These are phyloP conservation scores for Microascus cirrosus DNA, from an alignment of 2,329 filamentous ascomycete species.

Conservation along the genomic window DNA sequence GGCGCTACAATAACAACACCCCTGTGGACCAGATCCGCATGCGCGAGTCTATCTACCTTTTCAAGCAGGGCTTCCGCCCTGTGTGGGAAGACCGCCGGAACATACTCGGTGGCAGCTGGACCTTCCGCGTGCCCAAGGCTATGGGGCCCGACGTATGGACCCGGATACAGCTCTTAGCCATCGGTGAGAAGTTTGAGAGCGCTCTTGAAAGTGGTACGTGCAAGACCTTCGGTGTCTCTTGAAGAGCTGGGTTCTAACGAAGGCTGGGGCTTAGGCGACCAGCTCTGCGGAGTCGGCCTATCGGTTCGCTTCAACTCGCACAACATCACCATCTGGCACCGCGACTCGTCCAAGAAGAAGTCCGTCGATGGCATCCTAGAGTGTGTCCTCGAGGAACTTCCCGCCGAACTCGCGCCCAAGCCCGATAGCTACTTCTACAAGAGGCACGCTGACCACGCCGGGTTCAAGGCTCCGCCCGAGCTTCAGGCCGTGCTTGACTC, in stretches of 20 bases:
- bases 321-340: constrained; percentile 88
- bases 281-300: constrained; percentile 81
- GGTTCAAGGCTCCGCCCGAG: constrained; percentile 58
- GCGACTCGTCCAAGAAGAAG: constrained; percentile 67
- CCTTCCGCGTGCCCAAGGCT: constrained; percentile 76
- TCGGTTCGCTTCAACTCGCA: constrained; percentile 83
- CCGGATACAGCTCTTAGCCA: constrained; percentile 68
- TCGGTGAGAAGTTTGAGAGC: constrained; percentile 69
- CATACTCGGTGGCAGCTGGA: constrained; percentile 78
- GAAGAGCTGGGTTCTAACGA: neutral
- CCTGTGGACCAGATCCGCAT: constrained; percentile 66
- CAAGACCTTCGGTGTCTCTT: neutral
- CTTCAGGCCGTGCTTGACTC: constrained; percentile 47
- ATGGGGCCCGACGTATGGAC: constrained; percentile 68
- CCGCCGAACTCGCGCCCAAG: constrained; percentile 61
- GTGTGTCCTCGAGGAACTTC: constrained; percentile 63
- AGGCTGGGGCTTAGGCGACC: constrained; percentile 47
- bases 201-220: constrained; percentile 57
- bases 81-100: constrained; percentile 85
- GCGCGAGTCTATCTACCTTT: constrained; percentile 68
- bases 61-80: constrained; percentile 66
- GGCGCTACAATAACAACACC: constrained; percentile 73
- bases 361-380: constrained; percentile 66
- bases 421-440: constrained; percentile 72
- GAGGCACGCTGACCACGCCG: constrained; percentile 78